These are phyloP conservation scores for Marsdenia floribunda DNA, from an alignment of 257 asterid genomes.

Conservation along the genomic window DNA sequence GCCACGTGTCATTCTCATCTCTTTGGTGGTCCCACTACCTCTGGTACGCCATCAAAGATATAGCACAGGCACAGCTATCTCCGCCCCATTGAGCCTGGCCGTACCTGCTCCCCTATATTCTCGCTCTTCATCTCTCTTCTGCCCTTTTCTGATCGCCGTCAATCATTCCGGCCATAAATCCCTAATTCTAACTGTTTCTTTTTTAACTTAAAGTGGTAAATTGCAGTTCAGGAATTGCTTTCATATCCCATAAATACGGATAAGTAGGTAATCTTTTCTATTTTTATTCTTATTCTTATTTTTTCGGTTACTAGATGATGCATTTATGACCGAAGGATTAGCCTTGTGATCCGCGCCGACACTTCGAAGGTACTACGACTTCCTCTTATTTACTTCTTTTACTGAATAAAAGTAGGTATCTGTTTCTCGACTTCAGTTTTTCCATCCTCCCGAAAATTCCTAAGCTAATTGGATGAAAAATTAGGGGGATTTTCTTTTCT, in stretches of 20 bases:
- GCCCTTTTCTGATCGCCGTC: slow-evolving; percentile 34
- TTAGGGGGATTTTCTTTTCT: slow-evolving; percentile 1
- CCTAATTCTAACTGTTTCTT: slow-evolving; percentile 1
- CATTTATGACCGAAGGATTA: slow-evolving; percentile 36
- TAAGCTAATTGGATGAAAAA: slow-evolving; percentile 3
- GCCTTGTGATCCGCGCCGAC: slow-evolving; percentile 36
- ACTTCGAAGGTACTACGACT: slow-evolving; percentile 24
- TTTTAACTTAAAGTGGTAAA: neutral
- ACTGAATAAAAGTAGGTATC: neutral
- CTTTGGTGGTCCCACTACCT: slow-evolving; percentile 26
- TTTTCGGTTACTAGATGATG: slow-evolving; percentile 26
- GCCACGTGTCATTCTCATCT: slow-evolving; percentile 37
- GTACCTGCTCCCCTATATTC: slow-evolving; percentile 5
- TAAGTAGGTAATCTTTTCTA: too few species aligned
- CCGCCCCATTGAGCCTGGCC: slow-evolving; percentile 6
- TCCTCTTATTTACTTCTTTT: slow-evolving; percentile 3
- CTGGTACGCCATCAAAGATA: neutral
- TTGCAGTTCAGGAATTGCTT: neutral
- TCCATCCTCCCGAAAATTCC: slow-evolving; percentile 1
- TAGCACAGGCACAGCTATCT: slow-evolving; percentile 10
- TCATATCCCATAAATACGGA: neutral
- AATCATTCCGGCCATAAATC: slow-evolving; percentile 42
- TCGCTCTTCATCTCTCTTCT: slow-evolving; percentile 3
- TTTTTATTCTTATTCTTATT: too few species aligned
- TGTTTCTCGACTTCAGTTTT: slow-evolving; percentile 12